Conservation (phyloP, 2,329 filamentous ascomycete species). For the Orbilia javanica region DNA sequence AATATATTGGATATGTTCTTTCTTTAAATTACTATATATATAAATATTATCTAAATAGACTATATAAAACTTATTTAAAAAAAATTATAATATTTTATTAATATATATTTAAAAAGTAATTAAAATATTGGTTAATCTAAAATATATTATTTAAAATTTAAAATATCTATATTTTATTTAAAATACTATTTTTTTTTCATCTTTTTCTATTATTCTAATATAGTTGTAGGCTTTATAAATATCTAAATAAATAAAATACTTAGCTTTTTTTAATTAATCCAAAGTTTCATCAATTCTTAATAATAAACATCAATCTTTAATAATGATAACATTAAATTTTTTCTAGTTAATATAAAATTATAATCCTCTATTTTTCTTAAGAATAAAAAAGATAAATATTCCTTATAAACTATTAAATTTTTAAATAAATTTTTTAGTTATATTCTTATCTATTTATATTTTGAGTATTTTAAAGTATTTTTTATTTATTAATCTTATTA, state of each 20-base stretch:
- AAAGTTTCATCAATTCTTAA: constrained; percentile 2
- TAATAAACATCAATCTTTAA: neutral
- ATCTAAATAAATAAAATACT: constrained; percentile 3
- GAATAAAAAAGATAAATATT: constrained; percentile 1
- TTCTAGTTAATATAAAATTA: constrained; percentile 13
- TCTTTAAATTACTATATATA: constrained; percentile 1
- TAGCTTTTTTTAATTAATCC: constrained; percentile 1
- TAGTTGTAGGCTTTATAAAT: constrained; percentile 1
- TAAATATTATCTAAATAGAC: neutral
- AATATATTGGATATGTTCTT: constrained; percentile 2
- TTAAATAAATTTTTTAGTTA: neutral
- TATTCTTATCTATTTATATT: neutral
- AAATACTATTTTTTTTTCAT: constrained; percentile 3
- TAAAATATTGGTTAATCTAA: neutral
- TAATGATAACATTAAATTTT: constrained; percentile 21
- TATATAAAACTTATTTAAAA: constrained; percentile 13
- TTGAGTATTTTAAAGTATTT: neutral
- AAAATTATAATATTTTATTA: constrained; percentile 6
- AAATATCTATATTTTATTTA: neutral
- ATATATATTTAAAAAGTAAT: neutral
- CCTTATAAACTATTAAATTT: constrained; percentile 19
- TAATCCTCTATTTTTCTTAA: constrained; percentile 2
- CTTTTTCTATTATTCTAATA: constrained; percentile 1
- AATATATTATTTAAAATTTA: constrained; percentile 1
- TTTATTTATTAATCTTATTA: neutral